Conservation (phyloP, 2,329 filamentous ascomycete species). For the Talaromyces sp. region DNA sequence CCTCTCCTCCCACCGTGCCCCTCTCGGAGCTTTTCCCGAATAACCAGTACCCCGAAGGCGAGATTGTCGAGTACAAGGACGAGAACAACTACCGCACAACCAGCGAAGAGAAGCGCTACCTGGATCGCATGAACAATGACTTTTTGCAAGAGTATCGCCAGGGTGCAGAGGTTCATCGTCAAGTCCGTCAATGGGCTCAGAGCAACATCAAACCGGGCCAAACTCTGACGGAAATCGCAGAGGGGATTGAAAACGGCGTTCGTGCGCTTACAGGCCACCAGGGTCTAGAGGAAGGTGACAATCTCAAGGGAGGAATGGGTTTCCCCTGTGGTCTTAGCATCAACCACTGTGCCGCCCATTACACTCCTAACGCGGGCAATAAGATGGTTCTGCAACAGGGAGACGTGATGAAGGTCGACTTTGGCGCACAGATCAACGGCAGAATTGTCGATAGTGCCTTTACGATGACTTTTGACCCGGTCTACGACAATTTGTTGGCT, state of each 20-base stretch:
- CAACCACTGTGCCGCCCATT: slow-evolving; percentile 82
- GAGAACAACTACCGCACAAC: slow-evolving; percentile 77
- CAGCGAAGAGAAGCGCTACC: slow-evolving; percentile 75
- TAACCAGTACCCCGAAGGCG: slow-evolving; percentile 67
- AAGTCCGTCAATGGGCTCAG: slow-evolving; percentile 78
- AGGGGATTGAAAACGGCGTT: slow-evolving; percentile 81
- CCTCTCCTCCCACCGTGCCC: slow-evolving; percentile 68
- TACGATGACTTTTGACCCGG: slow-evolving; percentile 62
- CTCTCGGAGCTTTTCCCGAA: slow-evolving; percentile 69
- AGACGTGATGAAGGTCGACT: slow-evolving; percentile 70
- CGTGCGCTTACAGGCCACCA: slow-evolving; percentile 70
- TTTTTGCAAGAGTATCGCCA: slow-evolving; percentile 77
- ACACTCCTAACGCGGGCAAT: slow-evolving; percentile 81
- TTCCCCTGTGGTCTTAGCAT: slow-evolving; percentile 81
- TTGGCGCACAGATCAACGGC: slow-evolving; percentile 66
- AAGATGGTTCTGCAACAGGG: slow-evolving; percentile 62
- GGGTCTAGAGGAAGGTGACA: slow-evolving; percentile 72
- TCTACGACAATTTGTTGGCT: slow-evolving; percentile 62
- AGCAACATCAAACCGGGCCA: slow-evolving; percentile 76
- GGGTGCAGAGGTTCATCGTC: slow-evolving; percentile 81
- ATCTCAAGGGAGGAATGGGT: slow-evolving; percentile 72
- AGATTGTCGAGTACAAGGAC: slow-evolving; percentile 71
- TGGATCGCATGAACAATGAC: slow-evolving; percentile 74
- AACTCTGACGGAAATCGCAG: slow-evolving; percentile 73
- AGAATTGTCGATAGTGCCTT: slow-evolving; percentile 68